A percentile compares a stretch with the other conserved stretches of the same genome.
Conservation (phyloP, 164 flowering plant species). For the Stephania cephalantha region DNA sequence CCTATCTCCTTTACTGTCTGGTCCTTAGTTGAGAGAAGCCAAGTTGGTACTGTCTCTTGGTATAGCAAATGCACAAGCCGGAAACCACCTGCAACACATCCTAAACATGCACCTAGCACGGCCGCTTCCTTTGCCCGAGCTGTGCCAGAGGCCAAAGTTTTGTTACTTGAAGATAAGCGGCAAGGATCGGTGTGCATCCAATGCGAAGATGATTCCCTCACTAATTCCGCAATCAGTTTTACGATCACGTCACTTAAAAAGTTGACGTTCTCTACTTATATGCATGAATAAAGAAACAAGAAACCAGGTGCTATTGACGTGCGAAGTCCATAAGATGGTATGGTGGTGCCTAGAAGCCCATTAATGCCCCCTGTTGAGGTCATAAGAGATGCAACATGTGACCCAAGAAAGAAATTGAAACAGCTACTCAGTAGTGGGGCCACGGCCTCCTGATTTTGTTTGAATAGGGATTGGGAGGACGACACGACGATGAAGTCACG, state of each 20-base stretch:
- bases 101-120: conserved; percentile 59
- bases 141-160: conserved; percentile 54
- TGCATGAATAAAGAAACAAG: conserved; percentile 63
- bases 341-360: conserved; percentile 53
- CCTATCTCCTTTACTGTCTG: conserved; percentile 25
- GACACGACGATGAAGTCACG: conserved; percentile 64
- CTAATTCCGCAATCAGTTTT: conserved; percentile 43
- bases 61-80: conserved; percentile 53
- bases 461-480: conserved; percentile 60
- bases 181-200: conserved; percentile 30
- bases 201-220: conserved; percentile 39
- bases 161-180: conserved; percentile 37
- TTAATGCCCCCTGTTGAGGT: conserved; percentile 33
- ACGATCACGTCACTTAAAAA: conserved; percentile 50
- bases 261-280: conserved; percentile 41
- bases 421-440: conserved; percentile 74
- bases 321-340: conserved; percentile 31
- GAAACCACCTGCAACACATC: conserved; percentile 63
- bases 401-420: conserved; percentile 60
- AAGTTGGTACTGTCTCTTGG: conserved; percentile 65
- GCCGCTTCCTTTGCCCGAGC: conserved; percentile 64
- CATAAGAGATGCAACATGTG: conserved; percentile 20
- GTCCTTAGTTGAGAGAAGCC: conserved; percentile 60
- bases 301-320: conserved; percentile 70
- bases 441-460: conserved; percentile 58